Percentiles rank a stretch among this genome's conserved stretches.
phyloP scores from a whole-genome alignment of 1,284 basidiomycete species.

The Testicularia cyperi region DNA sequence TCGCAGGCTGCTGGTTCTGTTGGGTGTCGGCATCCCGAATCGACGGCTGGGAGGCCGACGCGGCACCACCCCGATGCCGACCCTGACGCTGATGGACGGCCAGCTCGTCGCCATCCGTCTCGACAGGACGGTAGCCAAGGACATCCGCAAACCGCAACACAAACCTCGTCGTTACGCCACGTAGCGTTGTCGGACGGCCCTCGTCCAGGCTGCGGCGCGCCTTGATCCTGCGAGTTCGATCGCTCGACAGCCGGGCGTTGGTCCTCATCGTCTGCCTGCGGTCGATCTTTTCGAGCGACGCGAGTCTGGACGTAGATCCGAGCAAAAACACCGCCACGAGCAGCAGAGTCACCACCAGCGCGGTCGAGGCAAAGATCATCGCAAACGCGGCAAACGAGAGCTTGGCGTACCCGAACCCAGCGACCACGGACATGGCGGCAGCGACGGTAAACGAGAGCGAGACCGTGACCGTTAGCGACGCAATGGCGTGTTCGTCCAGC shows the following conservation, averaged over 20 bases:
- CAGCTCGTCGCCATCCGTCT: conserved; percentile 9
- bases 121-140: conserved; percentile 13
- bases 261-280: too few species aligned
- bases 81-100: conserved; percentile 3
- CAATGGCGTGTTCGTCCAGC: conserved; percentile 25
- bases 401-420: conserved; percentile 6
- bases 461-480: conserved; percentile 6
- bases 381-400: conserved; percentile 13
- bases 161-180: conserved; percentile 1
- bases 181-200: too few species aligned
- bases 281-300: conserved; percentile 13
- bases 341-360: conserved; percentile 5
- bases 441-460: conserved; percentile 14
- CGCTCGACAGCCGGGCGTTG: too few species aligned
- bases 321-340: conserved; percentile 24
- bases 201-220: too few species aligned
- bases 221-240: too few species aligned
- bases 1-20: too few species aligned
- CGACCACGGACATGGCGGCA: conserved; percentile 10
- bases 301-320: conserved; percentile 11
- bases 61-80: too few species aligned
- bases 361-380: conserved; percentile 23
- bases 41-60: too few species aligned
- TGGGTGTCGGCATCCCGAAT: too few species aligned
- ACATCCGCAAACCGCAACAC: conserved; percentile 6